These are phyloP conservation scores for Nannizziopsis barbatae DNA, from an alignment of 2,329 filamentous ascomycete genomes.

Conservation along the genomic window DNA sequence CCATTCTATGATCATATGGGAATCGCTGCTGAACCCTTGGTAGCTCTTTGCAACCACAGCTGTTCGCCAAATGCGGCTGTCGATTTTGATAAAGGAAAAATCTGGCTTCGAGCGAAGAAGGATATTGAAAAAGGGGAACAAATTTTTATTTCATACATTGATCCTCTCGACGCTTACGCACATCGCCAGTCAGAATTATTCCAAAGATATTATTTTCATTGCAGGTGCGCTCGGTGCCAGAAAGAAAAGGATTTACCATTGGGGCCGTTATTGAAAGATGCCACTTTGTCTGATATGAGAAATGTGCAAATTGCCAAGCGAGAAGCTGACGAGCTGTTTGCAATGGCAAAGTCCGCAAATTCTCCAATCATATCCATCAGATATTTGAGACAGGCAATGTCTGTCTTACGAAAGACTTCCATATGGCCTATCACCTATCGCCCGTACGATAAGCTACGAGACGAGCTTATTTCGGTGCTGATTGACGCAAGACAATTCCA, in stretches of 20 bases:
- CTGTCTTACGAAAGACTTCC: constrained; percentile 29
- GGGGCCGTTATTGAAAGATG: constrained; percentile 15
- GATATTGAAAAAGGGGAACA: constrained; percentile 46
- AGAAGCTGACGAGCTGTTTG: constrained; percentile 21
- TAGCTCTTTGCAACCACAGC: constrained; percentile 50
- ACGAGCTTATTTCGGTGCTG: constrained; percentile 42
- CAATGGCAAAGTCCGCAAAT: constrained; percentile 15
- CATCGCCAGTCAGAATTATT: constrained; percentile 44
- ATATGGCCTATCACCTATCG: constrained; percentile 43
- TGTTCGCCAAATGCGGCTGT: constrained; percentile 50
- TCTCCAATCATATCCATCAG: constrained; percentile 23
- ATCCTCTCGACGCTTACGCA: constrained; percentile 42
- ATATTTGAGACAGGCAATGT: constrained; percentile 32
- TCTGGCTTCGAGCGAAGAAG: constrained; percentile 42
- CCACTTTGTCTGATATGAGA: not conserved
- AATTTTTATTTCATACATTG: constrained; percentile 52
- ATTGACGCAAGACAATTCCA: constrained; percentile 35
- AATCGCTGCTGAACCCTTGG: constrained; percentile 46
- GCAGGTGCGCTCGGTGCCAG: constrained; percentile 44
- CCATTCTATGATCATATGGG: constrained; percentile 48
- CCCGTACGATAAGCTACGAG: constrained; percentile 44
- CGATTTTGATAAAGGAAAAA: constrained; percentile 44
- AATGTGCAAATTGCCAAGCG: constrained; percentile 17
- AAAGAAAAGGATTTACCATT: constrained; percentile 17
- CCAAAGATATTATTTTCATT: constrained; percentile 49